Evolutionary conservation across 768 basidiomycete genomes (phyloP), one percentile per base, ranked within the genome.

Genomic region (Lyophyllum atratum): DNA sequence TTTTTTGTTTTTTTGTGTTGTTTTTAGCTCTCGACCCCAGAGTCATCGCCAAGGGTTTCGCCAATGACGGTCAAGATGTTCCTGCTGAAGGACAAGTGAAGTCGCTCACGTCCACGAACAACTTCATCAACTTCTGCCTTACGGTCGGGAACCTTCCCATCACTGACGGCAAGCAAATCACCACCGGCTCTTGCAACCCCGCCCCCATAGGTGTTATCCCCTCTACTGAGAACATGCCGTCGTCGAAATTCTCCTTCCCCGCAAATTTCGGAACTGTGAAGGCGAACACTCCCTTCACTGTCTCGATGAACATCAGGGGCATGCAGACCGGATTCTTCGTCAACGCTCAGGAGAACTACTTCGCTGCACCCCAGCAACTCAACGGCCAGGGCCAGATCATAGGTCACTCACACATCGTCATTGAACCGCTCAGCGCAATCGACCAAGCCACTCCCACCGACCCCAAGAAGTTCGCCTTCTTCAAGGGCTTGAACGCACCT

Each of bases 381-480:
- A 74, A 81, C 56, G 58, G 28, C 1, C 61, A 74, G 34, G 80
- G 80, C 28, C 69, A 75, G 54, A 74, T 82, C 57, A 64, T 74
- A 39, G 80, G 76, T 2, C 75, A 77, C 64, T 75, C 74, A 14
- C 82, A 84, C 63, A 70, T 81, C 63, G 76, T 76, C 58, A 69
- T 83, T 63, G 74, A 82, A 34, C 46, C 48, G 26, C 59, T 64
- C 45, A 54, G 54, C 40, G 56, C 64, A 4, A 49, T 67, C 22
- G 67, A 67, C n/a, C 72, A 77, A 55, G 78, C 77, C n/a, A 65
- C 66, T 1, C 66, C 76, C 29, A 74, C 77, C 33, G 74, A 86
- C 67, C 80, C 85, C 5, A 72, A 67, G 53, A 71, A 71, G 45
- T 88, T 89, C 62, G 76, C 74, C 26, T 88, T 87, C 75, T 88